These are phyloP conservation scores for Fusarium tricinctum DNA, from an alignment of 2,329 filamentous ascomycete genomes.

Conservation along the genomic window DNA sequence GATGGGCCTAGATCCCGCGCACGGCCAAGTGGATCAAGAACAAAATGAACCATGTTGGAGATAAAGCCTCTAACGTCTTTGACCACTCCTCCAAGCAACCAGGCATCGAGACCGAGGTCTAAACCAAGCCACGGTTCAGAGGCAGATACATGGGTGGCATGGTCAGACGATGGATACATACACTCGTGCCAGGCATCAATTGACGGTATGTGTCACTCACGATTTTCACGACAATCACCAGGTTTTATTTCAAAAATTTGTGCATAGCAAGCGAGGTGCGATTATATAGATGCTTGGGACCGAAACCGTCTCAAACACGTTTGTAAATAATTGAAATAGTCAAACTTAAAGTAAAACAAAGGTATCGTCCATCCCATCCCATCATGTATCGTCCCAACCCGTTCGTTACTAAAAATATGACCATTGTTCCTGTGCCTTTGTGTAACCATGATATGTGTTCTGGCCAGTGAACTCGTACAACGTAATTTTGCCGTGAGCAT, in stretches of 20 bases:
- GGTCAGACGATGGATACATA: background rate
- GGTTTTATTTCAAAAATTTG: conserved; percentile 14
- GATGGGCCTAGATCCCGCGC: conserved; percentile 54
- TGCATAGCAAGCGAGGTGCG: conserved; percentile 33
- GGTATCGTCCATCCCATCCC: conserved; percentile 38
- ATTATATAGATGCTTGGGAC: background rate
- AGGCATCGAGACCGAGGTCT: conserved; percentile 79
- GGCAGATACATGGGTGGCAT: conserved; percentile 5
- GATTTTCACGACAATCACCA: conserved; percentile 4
- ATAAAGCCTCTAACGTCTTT: conserved; percentile 70
- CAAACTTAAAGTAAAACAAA: conserved; percentile 28
- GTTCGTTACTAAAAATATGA: conserved; percentile 28
- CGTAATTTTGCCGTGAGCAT: conserved; percentile 15
- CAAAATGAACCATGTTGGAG: conserved; percentile 70
- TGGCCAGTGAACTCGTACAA: conserved; percentile 19
- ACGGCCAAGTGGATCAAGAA: conserved; percentile 65
- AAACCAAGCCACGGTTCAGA: conserved; percentile 46
- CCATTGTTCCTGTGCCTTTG: conserved; percentile 5
- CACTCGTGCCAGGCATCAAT: conserved; percentile 4
- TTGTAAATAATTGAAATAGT: conserved; percentile 24
- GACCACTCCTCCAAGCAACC: conserved; percentile 70
- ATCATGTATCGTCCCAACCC: conserved; percentile 38
- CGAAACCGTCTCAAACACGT: background rate
- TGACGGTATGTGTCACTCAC: background rate
- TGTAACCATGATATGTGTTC: conserved; percentile 7